A percentile compares a stretch with the other conserved stretches of the same genome.
Evolutionary conservation across 495 filamentous ascomycete species (phyloP).

Genomic region (Aspergillus olivimuriae): DNA sequence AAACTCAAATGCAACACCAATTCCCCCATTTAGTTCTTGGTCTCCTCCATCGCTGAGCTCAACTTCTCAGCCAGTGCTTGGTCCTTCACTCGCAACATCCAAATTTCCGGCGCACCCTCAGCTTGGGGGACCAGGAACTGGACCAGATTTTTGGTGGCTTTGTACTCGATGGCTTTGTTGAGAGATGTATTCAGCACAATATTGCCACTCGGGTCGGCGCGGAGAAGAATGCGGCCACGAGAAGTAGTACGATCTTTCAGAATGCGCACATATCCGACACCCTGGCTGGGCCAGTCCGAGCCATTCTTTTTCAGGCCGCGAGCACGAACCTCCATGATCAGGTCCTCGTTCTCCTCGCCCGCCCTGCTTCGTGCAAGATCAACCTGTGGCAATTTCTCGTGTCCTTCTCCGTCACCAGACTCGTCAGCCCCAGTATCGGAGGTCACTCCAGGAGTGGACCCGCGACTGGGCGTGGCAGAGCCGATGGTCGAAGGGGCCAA

Average conservation of each 20-base stretch:
- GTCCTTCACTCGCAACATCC: constrained; percentile 60
- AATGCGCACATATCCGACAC: constrained; percentile 58
- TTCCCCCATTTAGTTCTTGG: constrained; percentile 16
- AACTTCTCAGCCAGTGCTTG: constrained; percentile 25
- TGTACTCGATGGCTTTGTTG: constrained; percentile 53
- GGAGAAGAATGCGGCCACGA: constrained; percentile 56
- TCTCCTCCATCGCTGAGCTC: constrained; percentile 14
- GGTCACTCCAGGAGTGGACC: constrained; percentile 43
- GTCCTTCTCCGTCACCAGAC: constrained; percentile 47
- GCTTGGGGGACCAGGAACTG: constrained; percentile 49
- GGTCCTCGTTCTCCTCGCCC: constrained; percentile 66
- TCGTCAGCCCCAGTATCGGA: constrained; percentile 57
- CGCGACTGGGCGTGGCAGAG: constrained; percentile 24
- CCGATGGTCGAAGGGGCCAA: constrained; percentile 29
- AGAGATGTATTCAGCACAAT: constrained; percentile 62
- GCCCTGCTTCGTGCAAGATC: constrained; percentile 55
- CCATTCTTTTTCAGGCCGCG: constrained; percentile 50
- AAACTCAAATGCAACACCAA: no score
- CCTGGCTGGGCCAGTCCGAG: constrained; percentile 50
- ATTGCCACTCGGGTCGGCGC: constrained; percentile 63
- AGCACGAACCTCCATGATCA: constrained; percentile 55
- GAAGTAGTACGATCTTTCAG: constrained; percentile 60
- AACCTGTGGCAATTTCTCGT: constrained; percentile 45
- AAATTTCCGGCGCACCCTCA: constrained; percentile 49
- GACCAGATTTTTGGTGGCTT: constrained; percentile 45